These are phyloP conservation scores for Didymellaceae sp. DNA, from an alignment of 2,329 filamentous ascomycete genomes.

Conservation along the genomic window DNA sequence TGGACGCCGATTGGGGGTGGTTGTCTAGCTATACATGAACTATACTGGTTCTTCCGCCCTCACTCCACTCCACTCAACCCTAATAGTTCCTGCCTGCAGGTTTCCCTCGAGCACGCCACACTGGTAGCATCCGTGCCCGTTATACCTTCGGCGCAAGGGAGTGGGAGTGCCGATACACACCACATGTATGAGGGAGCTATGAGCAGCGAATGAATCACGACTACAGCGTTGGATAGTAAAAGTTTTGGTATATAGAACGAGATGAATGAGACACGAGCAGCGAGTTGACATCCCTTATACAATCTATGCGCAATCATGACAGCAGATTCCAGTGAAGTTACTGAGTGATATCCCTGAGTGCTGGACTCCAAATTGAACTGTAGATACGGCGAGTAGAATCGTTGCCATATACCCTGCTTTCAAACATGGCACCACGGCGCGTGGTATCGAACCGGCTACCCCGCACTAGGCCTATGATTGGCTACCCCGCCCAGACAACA, in stretches of 20 bases:
- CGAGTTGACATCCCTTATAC: neutral
- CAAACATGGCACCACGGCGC: neutral
- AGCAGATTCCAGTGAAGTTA: no score
- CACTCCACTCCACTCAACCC: constrained; percentile 17
- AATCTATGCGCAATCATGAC: neutral
- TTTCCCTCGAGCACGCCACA: neutral
- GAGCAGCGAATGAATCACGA: constrained; percentile 12
- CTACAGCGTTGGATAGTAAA: constrained; percentile 16
- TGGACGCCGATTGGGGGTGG: constrained; percentile 25
- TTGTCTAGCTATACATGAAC: constrained; percentile 35
- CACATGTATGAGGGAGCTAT: neutral
- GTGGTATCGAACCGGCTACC: neutral
- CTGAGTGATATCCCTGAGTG: no score
- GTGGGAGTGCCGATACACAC: neutral
- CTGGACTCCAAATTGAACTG: no score
- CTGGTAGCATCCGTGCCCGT: neutral
- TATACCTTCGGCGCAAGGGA: neutral
- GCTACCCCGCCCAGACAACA: neutral
- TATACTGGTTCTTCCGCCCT: constrained; percentile 29
- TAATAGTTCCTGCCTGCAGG: constrained; percentile 17
- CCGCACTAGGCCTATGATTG: neutral
- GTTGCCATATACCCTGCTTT: neutral
- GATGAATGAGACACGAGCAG: constrained; percentile 14
- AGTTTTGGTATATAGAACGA: constrained; percentile 19
- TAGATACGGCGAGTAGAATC: no score